Base-by-base conservation (phyloP, 805 yeast species). In the Metschnikowia kunwiensis region DNA sequence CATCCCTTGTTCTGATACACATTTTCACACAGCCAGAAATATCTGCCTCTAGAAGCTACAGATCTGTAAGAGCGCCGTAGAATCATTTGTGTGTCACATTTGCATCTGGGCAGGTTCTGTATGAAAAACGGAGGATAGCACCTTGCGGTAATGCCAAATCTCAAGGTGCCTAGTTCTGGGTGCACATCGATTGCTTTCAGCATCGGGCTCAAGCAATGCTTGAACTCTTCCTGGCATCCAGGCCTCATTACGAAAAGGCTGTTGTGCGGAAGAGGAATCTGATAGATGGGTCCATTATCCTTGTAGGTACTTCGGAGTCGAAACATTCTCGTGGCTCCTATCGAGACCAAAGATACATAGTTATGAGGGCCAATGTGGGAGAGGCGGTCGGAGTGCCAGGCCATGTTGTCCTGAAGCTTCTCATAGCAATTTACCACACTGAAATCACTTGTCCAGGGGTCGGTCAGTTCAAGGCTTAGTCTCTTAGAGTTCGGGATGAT, bases 331-430 rank as follows among this genome's bases (percentile, higher is more conserved):
- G 83, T 74, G 3, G 80, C 74, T 0, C 95, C 95, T 7, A 85
- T 51, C 3, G 86, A 77, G 2, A 83, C 35, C 1, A 89, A 78
- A 0, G 80, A 86, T 31, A 86, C 77, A 24, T 68, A 68, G 5
- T 84, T 78, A 39, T 79, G 74, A 0, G 93, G 89, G 0, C 94
- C 95, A 15, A 83, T 68, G 32, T 78, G 69, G 0, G 86, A 79
- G 43, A 85, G 55, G 38, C 84, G 72, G 55, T 85, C 95, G 2
- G 88, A 78, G 54, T 85, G 94, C 77, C 80, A 83, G 32, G 82
- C 87, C 21, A 84, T 68, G 42, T 77, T 65, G 41, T 74, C 74
- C 5, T 63, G 58, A 7, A 72, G 65, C 5, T 62, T 58, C 5
- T 69, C 72, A 55, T 77, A 85, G 35, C 64, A 60, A 47, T 84